Evolutionary conservation across 1,284 basidiomycete species (phyloP).

Genomic region (Austropuccinia psidii): DNA sequence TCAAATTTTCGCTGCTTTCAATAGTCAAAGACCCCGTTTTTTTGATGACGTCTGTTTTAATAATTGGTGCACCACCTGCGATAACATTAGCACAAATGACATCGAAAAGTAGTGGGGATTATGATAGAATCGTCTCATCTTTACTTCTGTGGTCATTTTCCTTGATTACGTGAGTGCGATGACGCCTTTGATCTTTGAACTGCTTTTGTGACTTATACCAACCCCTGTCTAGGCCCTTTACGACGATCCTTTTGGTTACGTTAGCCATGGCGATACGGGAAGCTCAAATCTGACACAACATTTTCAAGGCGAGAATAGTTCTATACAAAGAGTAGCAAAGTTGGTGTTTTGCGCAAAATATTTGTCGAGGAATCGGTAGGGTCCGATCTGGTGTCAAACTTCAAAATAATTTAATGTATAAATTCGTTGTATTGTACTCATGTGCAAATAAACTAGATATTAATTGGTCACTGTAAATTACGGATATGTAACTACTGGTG

Average conservation of each 20-base stretch:
- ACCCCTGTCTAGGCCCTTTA: constrained; percentile 3
- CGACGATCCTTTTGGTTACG: constrained; percentile 3
- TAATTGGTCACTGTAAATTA: too few relatives aligned
- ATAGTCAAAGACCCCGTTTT: constrained; percentile 4
- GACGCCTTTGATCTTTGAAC: neutral
- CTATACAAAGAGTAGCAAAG: too few relatives aligned
- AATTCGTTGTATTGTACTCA: too few relatives aligned
- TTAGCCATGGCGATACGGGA: too few relatives aligned
- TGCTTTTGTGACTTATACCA: neutral
- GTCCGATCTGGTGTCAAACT: too few relatives aligned
- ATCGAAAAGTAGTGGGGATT: constrained; percentile 7
- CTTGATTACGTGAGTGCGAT: neutral
- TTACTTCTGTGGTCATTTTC: constrained; percentile 22
- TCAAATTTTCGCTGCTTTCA: neutral
- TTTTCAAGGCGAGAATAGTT: too few relatives aligned
- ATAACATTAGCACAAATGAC: constrained; percentile 44
- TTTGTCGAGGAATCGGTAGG: too few relatives aligned
- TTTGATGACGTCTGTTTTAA: neutral
- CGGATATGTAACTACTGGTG: too few relatives aligned
- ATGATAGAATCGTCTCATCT: constrained; percentile 15
- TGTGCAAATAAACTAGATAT: too few relatives aligned
- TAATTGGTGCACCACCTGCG: constrained; percentile 39
- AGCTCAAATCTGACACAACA: too few relatives aligned
- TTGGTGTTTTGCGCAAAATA: too few relatives aligned
- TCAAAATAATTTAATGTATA: too few relatives aligned